A percentile compares a stretch with the other conserved stretches of the same genome.
These are phyloP conservation scores for Mycosphaerella sp. DNA, from an alignment of 2,329 filamentous ascomycete genomes.

Conservation along the genomic window DNA sequence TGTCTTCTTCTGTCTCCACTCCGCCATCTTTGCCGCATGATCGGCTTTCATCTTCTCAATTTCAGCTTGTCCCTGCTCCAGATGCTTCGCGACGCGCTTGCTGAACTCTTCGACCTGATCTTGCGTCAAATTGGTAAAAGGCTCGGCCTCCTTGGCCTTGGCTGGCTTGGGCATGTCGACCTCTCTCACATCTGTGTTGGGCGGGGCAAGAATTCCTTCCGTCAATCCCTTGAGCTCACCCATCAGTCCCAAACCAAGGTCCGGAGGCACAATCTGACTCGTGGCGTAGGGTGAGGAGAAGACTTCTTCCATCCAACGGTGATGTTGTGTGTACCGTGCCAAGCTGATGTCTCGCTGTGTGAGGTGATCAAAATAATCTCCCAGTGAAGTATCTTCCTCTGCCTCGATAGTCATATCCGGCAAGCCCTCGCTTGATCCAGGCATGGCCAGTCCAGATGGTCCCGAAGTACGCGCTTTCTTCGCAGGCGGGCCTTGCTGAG, in stretches of 20 bases:
- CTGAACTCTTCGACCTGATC: conserved; percentile 80
- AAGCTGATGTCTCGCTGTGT: conserved; percentile 85
- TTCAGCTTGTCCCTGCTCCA: conserved; percentile 68
- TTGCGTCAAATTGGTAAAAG: conserved; percentile 62
- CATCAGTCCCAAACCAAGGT: conserved; percentile 71
- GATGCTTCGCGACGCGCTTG: conserved; percentile 65
- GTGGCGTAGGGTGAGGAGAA: conserved; percentile 84
- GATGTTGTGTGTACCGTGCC: conserved; percentile 83
- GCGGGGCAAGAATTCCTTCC: conserved; percentile 71
- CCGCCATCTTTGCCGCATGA: conserved; percentile 64
- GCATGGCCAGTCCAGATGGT: conserved; percentile 35
- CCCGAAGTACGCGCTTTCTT: conserved; percentile 41
- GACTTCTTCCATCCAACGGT: conserved; percentile 99
- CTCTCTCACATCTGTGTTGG: conserved; percentile 29
- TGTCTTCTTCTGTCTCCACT: too few species aligned
- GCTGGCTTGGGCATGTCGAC: conserved; percentile 32
- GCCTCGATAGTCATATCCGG: conserved; percentile 61
- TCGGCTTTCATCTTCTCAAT: conserved; percentile 77
- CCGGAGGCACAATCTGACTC: conserved; percentile 75
- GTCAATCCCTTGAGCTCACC: conserved; percentile 78
- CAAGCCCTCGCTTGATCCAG: conserved; percentile 36
- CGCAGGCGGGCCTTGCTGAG: conserved; percentile 35
- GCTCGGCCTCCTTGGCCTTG: conserved; percentile 38
- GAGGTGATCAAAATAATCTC: conserved; percentile 83
- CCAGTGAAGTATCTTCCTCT: conserved; percentile 79